Percentiles rank a stretch among this genome's conserved stretches.
These are phyloP conservation scores for Nephromyces sp. DNA, from an alignment of 169 alveolate species.

Conservation along the genomic window DNA sequence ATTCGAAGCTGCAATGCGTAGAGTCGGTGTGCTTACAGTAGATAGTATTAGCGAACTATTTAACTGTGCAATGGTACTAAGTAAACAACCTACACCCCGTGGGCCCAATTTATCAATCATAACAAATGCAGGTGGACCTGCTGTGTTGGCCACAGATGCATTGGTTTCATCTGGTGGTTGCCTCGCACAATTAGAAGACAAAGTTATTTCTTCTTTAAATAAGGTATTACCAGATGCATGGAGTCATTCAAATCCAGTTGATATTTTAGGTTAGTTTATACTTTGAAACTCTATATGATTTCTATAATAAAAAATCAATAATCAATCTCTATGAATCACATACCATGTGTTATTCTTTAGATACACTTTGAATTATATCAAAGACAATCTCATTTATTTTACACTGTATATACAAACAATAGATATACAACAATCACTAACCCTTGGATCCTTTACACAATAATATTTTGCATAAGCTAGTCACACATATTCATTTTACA, in stretches of 20 bases:
- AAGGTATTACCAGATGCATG: conserved; percentile 53
- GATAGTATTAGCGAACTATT: conserved; percentile 54
- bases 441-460: no score
- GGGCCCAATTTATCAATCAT: conserved; percentile 49
- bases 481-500: no score
- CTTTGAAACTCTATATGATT: no score
- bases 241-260: conserved; percentile 63
- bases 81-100: conserved; percentile 43
- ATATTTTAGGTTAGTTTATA: conserved; percentile 59
- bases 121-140: conserved; percentile 72
- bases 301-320: no score
- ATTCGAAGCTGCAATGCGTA: conserved; percentile 53
- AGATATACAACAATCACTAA: no score
- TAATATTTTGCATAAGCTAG: no score
- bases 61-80: conserved; percentile 40
- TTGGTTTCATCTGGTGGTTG: conserved; percentile 40
- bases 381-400: no score
- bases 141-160: conserved; percentile 58
- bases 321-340: no score
- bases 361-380: no score
- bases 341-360: no score
- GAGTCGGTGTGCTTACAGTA: conserved; percentile 53
- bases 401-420: no score
- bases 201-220: conserved; percentile 36
- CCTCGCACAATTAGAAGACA: conserved; percentile 37